A percentile compares a stretch with the other conserved stretches of the same genome.
Evolutionary conservation across 1,139 yeast genomes (phyloP).

Genomic region (Nakaseomyces uthaithaninus): DNA sequence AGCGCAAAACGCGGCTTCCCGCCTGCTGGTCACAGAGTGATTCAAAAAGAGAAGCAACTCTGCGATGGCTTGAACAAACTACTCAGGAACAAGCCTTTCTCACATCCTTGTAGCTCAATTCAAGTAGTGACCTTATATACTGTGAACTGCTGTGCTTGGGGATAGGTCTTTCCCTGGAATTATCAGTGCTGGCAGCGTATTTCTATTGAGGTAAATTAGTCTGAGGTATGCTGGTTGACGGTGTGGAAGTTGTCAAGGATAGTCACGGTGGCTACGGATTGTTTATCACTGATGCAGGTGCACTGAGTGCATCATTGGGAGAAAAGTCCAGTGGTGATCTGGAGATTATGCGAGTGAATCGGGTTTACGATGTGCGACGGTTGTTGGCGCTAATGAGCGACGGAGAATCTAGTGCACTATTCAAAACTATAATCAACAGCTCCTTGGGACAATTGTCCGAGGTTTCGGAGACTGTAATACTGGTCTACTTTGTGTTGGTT

Average conservation of each 20-base stretch:
- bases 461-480: slow-evolving; percentile 4
- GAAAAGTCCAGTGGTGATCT: neutral
- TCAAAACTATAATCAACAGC: slow-evolving; percentile 12
- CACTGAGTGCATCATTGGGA: neutral
- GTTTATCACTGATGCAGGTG: neutral
- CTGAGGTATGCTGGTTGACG: slow-evolving; percentile 1
- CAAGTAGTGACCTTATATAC: no score
- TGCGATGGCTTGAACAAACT: no score
- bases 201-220: no score
- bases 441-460: slow-evolving; percentile 12
- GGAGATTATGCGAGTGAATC: neutral
- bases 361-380: neutral
- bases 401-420: neutral
- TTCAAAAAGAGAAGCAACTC: no score
- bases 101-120: no score
- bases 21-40: no score
- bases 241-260: neutral
- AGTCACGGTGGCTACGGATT: slow-evolving; percentile 2
- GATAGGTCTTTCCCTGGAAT: no score
- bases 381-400: neutral
- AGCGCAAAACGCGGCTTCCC: no score
- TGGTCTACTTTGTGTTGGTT: neutral
- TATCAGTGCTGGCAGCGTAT: no score
- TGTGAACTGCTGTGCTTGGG: no score
- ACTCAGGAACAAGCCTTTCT: no score